Evolutionary conservation across 805 yeast genomes (phyloP), one percentile per base, ranked within the genome.

Genomic region (Wickerhamiella shivajii): DNA sequence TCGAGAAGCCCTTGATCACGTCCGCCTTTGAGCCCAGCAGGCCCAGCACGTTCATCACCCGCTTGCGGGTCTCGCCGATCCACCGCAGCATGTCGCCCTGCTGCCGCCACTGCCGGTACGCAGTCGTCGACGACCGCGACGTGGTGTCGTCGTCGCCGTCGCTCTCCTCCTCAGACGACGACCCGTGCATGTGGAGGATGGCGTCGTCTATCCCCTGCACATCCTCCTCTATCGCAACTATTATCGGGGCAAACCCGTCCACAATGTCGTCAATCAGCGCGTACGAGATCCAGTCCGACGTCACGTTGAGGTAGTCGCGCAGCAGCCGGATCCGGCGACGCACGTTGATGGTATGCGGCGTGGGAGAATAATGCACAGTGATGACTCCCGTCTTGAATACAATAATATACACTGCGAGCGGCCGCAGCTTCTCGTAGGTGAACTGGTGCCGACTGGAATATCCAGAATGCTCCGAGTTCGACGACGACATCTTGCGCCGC

Each of bases 161-260:
- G 16, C 50, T 48, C 19, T 61, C 61, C 21, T 64, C 63, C 27
- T 54, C 59, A 22, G 63, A 66, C 3, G 64, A 57, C 1, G 77
- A 74, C 14, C 84, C 75, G 52, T 87, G 92, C 87, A 90, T 77
- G 37, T 67, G 66, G 46, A 90, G 60, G 33, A 90, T 87, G 3
- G 85, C 78, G 48, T 87, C 95, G 49, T 90, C 98, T 41, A 90
- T 90, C n/a, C 72, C 67, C 51, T 84, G 83, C 15, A 90, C 97
- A 47, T 90, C 98, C 39, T 75, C 83, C 51, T 90, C 97, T 33
- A 90, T 85, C 29, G 87, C 71, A 38, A 81, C 92, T 41, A 90
- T 85, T 77, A 90, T 72, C 2, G 98, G 98, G 1, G 93, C 97
- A 62, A 81, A 90, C 0, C 93, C 93, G 62, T 90, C 98, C 0